Percentiles rank a stretch among this genome's conserved stretches.
phyloP scores from a whole-genome alignment of 768 basidiomycete genomes.

The Macrolepiota dolichaula region DNA sequence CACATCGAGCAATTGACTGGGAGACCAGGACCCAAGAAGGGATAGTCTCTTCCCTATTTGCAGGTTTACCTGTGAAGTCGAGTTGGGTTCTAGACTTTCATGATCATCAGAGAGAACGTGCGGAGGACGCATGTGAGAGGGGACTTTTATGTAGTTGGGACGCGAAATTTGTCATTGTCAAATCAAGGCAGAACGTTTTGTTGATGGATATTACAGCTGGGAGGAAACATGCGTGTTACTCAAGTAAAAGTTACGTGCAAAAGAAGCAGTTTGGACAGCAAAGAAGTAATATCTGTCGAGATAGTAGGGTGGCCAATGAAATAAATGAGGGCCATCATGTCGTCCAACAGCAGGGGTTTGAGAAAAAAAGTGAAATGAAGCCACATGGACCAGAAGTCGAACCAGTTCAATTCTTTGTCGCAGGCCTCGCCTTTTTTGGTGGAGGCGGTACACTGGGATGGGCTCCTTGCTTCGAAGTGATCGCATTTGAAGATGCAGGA shows the following conservation, averaged over 20 bases:
- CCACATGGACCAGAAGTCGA: constrained; percentile 5
- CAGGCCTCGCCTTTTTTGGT: not conserved
- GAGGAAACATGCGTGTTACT: not conserved
- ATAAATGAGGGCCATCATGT: not conserved
- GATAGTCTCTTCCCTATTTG: not conserved
- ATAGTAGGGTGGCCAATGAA: not conserved
- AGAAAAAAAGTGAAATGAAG: not conserved
- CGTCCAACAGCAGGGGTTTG: not conserved
- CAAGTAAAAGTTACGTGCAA: constrained; percentile 1
- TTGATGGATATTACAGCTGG: not conserved
- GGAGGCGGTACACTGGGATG: not conserved
- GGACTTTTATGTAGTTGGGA: not conserved
- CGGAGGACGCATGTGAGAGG: not conserved
- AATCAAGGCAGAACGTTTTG: not conserved
- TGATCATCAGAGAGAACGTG: not conserved
- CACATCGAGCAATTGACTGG: not conserved
- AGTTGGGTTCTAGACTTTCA: not conserved
- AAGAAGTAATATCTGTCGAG: not conserved
- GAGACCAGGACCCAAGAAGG: not conserved
- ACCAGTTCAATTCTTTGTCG: constrained; percentile 5
- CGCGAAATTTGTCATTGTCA: not conserved
- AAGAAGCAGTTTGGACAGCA: not conserved
- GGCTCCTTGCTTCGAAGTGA: not conserved
- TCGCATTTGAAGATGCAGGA: not conserved
- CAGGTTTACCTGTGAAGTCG: not conserved